Base-by-base conservation (phyloP, 768 basidiomycete genomes). In the Termitomyces bulborhizus region DNA sequence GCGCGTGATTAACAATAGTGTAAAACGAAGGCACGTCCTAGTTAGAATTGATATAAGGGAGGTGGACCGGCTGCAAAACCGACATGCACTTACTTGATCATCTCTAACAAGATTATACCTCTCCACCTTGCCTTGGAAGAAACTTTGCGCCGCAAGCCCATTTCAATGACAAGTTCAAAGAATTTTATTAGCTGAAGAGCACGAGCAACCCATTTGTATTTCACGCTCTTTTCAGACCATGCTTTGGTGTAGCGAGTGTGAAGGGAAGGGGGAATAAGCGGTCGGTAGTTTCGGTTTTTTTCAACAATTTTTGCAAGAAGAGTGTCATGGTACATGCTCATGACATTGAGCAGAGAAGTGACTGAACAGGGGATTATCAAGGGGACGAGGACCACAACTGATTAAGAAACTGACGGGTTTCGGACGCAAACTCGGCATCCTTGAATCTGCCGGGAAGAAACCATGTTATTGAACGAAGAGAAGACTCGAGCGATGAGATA, bases 361-460 rank as follows among this genome's bases (percentile, higher is more conserved):
- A 98, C 94, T 98, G 67, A 32, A 60, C 55, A 59, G 55, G 53
- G 56, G 47, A 61, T 52, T 59, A 58, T 60, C 54, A 54, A 39
- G n/a, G 51, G 21, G 42, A 55, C 47, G 49, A 34, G 58, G 52
- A 45, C 36, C 32, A 48, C 53, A 46, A 52, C 32, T 21, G 5
- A 37, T 41, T 50, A 39, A 37, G 39, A 57, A 57, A 90, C 93
- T 79, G 62, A 96, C 95, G 76, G 65, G 88, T 84, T 81, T 98
- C 96, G 12, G 93, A 93, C 57, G 91, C 94, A 48, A 98, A 76
- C 69, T 98, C 95, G 45, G 94, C 93, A 78, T 98, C 95, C 71
- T 93, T 93, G 81, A 98, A 98, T 60, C 94, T 82, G 57, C 95
- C 95, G 43, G 96, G 96, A 43, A 98, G 74, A 63, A 98, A 85